These are phyloP conservation scores for Picochlorum sp. DNA, from an alignment of 139 green algal species.

Conservation along the genomic window DNA sequence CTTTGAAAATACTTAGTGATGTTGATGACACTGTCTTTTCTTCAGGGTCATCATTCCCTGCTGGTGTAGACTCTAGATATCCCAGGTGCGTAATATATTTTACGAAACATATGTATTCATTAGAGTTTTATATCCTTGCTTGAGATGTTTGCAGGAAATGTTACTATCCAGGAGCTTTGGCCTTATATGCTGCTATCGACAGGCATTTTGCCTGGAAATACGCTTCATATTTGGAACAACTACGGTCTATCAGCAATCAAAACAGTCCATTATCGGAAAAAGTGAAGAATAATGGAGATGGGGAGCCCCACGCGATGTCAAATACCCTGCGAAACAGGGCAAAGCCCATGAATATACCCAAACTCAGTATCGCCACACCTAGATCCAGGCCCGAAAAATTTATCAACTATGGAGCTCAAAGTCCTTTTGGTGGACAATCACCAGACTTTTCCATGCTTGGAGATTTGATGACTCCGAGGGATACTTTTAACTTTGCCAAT, in stretches of 20 bases:
- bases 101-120: background rate
- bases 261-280: background rate
- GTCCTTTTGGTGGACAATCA: background rate
- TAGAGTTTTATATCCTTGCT: no score
- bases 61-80: conserved; percentile 25
- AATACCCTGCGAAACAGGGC: background rate
- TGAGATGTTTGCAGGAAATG: conserved; percentile 17
- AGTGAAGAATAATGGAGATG: background rate
- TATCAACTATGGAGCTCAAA: background rate
- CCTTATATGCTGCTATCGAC: conserved; percentile 40
- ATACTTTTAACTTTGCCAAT: background rate
- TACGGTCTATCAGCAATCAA: background rate
- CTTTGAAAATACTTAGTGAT: conserved; percentile 46
- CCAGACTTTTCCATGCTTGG: background rate
- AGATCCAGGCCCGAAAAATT: background rate
- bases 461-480: background rate
- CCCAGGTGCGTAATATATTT: conserved; percentile 5
- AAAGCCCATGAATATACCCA: background rate
- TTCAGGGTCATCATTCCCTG: conserved; percentile 34
- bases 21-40: conserved; percentile 54
- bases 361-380: background rate
- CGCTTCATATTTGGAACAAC: background rate
- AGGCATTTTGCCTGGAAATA: conserved; percentile 15
- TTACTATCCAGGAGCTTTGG: conserved; percentile 37
- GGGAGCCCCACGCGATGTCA: background rate